Percentiles rank a stretch among this genome's conserved stretches.
Evolutionary conservation across 495 filamentous ascomycete species (phyloP).

Genomic region (Halenospora varia): DNA sequence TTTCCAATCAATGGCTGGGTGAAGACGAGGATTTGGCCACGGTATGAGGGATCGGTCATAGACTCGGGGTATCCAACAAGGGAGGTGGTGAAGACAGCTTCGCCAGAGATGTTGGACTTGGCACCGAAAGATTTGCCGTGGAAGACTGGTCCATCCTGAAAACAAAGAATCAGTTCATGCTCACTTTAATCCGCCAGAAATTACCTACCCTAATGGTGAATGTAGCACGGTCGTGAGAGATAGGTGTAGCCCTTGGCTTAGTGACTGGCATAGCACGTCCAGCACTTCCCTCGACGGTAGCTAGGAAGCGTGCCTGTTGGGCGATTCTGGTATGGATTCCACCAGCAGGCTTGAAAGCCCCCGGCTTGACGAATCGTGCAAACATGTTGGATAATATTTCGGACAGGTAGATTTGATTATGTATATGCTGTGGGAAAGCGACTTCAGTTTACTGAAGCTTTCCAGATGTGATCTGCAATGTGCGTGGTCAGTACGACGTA

Average conservation of each 20-base stretch:
- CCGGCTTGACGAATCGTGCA: constrained; percentile 57
- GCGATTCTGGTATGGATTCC: constrained; percentile 25
- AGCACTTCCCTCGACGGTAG: constrained; percentile 66
- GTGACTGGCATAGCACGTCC: constrained; percentile 49
- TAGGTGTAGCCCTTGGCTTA: constrained; percentile 46
- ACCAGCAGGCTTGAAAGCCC: constrained; percentile 45
- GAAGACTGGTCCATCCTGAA: constrained; percentile 82
- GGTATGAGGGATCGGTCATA: constrained; percentile 97
- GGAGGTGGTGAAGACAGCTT: constrained; percentile 93
- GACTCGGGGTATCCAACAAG: constrained; percentile 96
- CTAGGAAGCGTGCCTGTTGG: constrained; percentile 57
- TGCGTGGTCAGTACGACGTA: background rate
- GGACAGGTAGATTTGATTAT: constrained; percentile 31
- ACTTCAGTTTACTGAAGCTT: constrained; percentile 76
- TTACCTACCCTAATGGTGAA: constrained; percentile 80
- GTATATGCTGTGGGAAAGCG: constrained; percentile 23
- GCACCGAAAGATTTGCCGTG: constrained; percentile 91
- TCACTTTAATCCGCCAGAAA: background rate
- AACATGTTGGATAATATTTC: constrained; percentile 55
- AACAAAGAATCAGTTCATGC: constrained; percentile 16
- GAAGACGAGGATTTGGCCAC: constrained; percentile 97
- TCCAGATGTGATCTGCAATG: constrained; percentile 90
- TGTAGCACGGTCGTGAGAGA: constrained; percentile 73
- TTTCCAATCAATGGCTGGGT: constrained; percentile 99
- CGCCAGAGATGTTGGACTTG: constrained; percentile 85